A percentile compares a stretch with the other conserved stretches of the same genome.
Evolutionary conservation across 805 yeast genomes (phyloP).

Genomic region (Candida loeiensis): DNA sequence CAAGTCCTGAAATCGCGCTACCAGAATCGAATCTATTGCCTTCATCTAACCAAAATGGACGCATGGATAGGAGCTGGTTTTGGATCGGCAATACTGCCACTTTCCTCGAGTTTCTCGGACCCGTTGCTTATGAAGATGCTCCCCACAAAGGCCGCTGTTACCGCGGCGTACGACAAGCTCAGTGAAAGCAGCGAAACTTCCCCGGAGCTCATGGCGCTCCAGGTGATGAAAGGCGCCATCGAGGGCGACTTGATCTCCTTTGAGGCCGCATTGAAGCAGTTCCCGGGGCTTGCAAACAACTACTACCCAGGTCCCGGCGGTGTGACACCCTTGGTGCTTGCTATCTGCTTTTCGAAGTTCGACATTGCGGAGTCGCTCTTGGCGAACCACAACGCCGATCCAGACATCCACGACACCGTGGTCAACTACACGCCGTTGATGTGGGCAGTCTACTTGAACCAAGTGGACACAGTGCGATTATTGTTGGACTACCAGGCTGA

Average conservation of each 20-base stretch:
- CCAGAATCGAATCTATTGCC: background rate
- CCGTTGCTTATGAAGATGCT: constrained; percentile 25
- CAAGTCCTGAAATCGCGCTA: background rate
- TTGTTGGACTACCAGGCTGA: constrained; percentile 66
- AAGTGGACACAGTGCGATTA: constrained; percentile 50
- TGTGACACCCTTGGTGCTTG: constrained; percentile 40
- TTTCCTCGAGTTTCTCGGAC: constrained; percentile 20
- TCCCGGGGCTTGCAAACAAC: constrained; percentile 20
- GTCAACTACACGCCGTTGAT: constrained; percentile 63
- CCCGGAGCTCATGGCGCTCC: constrained; percentile 14
- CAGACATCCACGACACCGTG: constrained; percentile 48
- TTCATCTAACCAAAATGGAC: constrained; percentile 16
- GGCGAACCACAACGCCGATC: constrained; percentile 40
- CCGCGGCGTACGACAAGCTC: constrained; percentile 1
- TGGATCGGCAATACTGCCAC: constrained; percentile 9
- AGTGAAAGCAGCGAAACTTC: background rate
- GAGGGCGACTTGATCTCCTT: constrained; percentile 37
- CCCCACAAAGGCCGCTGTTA: constrained; percentile 20
- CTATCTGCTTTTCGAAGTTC: constrained; percentile 51
- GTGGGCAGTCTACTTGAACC: constrained; percentile 79
- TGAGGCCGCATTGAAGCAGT: constrained; percentile 22
- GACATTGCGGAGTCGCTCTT: constrained; percentile 47
- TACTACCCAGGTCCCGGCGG: constrained; percentile 26
- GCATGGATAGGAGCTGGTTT: constrained; percentile 18
- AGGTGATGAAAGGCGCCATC: constrained; percentile 30